Conservation (phyloP, 768 basidiomycete species). For the Phanerochaete carnosa region DNA sequence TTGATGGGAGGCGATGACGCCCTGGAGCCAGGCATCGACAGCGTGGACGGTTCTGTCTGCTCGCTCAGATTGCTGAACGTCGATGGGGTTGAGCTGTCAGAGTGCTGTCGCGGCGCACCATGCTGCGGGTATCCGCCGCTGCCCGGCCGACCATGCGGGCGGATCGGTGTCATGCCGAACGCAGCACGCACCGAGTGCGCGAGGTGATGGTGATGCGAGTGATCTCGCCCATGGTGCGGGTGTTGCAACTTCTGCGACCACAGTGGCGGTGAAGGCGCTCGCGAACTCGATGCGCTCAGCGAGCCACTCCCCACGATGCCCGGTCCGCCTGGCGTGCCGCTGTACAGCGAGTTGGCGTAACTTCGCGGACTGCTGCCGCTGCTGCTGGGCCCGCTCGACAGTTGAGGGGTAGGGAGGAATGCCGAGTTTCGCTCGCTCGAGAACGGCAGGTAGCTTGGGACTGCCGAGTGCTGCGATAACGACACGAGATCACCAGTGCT, state of each 20-base stretch:
- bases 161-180: conserved; percentile 91
- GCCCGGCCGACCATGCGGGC: conserved; percentile 35
- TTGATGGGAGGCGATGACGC: conserved; percentile 70
- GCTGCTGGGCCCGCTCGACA: conserved; percentile 65
- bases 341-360: conserved; percentile 36
- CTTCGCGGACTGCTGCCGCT: conserved; percentile 61
- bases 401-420: conserved; percentile 51
- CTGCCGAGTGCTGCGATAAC: conserved; percentile 23
- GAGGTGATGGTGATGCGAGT: conserved; percentile 55
- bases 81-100: conserved; percentile 19
- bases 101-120: conserved; percentile 19
- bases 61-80: conserved; percentile 18
- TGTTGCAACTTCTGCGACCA: conserved; percentile 23
- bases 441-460: conserved; percentile 30
- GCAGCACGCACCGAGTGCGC: conserved; percentile 84
- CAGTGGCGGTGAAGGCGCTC: conserved; percentile 57
- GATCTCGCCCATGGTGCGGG: conserved; percentile 15
- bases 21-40: conserved; percentile 51
- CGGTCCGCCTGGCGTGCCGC: conserved; percentile 7
- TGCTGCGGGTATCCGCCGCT: conserved; percentile 17
- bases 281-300: conserved; percentile 50
- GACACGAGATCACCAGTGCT: conserved; percentile 28
- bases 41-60: conserved; percentile 14
- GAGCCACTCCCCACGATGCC: conserved; percentile 28
- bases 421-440: conserved; percentile 21